Evolutionary conservation across 225 moss, liverwort and hornwort genomes (phyloP), one percentile per base, ranked within the genome.

Genomic region (Takakia lepidozioides): DNA sequence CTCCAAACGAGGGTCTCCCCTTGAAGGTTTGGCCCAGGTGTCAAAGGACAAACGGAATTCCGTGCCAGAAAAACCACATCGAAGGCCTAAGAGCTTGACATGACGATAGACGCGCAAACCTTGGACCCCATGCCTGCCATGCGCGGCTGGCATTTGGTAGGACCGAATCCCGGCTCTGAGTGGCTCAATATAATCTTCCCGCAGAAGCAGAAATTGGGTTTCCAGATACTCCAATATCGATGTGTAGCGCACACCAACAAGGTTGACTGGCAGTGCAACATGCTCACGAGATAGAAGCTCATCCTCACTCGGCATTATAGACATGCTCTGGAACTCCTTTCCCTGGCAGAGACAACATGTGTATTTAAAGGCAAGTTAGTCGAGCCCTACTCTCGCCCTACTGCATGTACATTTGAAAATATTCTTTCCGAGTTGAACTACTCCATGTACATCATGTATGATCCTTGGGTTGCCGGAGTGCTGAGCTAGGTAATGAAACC

Each of bases 161-260:
- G 45, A 30, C 3, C 26, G 29, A 6, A 76, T 71, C 0, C 71
- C 76, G 19, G 60, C 57, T 21, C 71, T 36, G 2, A 76, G 49
- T 5, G 66, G 49, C 37, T 76, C 62, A 10, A 71, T 62, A 14
- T 56, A 71, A 41, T 76, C 66, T 36, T 67, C 78, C 5, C 78
- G 22, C 0, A 78, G 61, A 7, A 78, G 73, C 47, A 35, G 51
- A 13, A 72, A 72, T 19, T 76, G 76, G 3, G 71, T 76, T 24
- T 63, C 66, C 11, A 76, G 25, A 23, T 76, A 71, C 8, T 58
- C 58, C 14, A 20, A 7, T 1, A 66, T 23, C 4, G 43, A 16
- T 5, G 58, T 20, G 20, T 62, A 76, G 34, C 25, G 53, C 15
- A 28, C 25, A 5, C 49, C 49, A 22, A 59, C 48, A 15, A 7